phyloP scores from a whole-genome alignment of 805 yeast species.

The Starmerella tilneyi region DNA sequence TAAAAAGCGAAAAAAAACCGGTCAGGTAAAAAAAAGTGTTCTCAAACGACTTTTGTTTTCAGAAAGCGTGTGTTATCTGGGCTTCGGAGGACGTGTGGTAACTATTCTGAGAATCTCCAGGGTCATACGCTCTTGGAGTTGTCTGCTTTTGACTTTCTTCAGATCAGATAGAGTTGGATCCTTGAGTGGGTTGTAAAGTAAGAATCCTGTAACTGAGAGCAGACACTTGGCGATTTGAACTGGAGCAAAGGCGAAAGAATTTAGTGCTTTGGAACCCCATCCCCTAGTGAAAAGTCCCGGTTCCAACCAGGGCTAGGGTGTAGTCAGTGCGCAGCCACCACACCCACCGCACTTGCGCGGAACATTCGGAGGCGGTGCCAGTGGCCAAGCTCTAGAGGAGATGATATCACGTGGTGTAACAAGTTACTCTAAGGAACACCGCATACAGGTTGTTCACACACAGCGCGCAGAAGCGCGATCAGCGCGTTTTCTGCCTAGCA shows the following conservation, averaged over 20 bases:
- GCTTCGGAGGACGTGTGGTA: slow-evolving; percentile 22
- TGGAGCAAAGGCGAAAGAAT: too few relatives aligned
- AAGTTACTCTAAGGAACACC: too few relatives aligned
- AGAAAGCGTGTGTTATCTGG: slow-evolving; percentile 21
- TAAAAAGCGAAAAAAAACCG: slow-evolving; percentile 16
- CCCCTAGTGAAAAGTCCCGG: slow-evolving; percentile 5
- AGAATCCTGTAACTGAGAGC: slow-evolving; percentile 1
- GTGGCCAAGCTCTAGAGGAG: too few relatives aligned
- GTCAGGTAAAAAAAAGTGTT: slow-evolving; percentile 11
- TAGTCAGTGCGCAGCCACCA: too few relatives aligned
- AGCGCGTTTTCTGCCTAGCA: too few relatives aligned
- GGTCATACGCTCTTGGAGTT: slow-evolving; percentile 16
- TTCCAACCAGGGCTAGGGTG: too few relatives aligned
- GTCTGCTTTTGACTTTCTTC: neutral
- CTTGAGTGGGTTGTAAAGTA: neutral
- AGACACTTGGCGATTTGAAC: neutral
- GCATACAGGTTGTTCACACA: too few relatives aligned
- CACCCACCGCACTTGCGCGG: too few relatives aligned
- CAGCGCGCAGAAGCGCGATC: too few relatives aligned
- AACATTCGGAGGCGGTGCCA: too few relatives aligned
- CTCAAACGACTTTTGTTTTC: slow-evolving; percentile 11
- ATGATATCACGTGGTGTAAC: too few relatives aligned
- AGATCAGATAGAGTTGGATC: slow-evolving; percentile 1
- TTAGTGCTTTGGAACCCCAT: too few relatives aligned
- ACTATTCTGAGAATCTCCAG: slow-evolving; percentile 20